These are phyloP conservation scores for Vaccinium macrocarpon DNA, from an alignment of 148 eudicot species.

Conservation along the genomic window DNA sequence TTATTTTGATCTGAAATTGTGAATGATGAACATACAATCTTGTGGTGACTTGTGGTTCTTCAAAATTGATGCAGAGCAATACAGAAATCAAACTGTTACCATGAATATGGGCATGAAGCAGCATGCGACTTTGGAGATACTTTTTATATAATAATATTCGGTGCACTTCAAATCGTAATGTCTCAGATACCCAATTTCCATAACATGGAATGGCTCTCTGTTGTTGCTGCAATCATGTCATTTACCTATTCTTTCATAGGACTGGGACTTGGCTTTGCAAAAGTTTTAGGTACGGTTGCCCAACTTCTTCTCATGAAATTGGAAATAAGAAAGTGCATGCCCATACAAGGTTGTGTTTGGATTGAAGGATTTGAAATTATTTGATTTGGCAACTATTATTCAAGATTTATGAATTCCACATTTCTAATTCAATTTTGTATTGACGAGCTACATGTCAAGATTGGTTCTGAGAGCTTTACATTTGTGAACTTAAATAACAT, in stretches of 20 bases:
- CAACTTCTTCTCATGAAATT: not conserved
- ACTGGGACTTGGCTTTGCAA: conserved; percentile 44
- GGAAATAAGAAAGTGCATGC: not conserved
- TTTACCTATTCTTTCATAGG: conserved; percentile 56
- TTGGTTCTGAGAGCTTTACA: too few species aligned
- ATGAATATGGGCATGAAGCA: conserved; percentile 47
- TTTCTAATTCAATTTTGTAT: too few species aligned
- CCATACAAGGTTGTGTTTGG: not conserved
- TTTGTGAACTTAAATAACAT: too few species aligned
- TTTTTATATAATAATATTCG: conserved; percentile 51
- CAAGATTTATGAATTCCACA: not conserved
- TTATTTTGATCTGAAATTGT: not conserved
- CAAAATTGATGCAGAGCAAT: conserved; percentile 46
- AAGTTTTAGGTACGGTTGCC: conserved; percentile 37
- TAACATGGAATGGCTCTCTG: conserved; percentile 59
- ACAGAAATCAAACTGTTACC: conserved; percentile 57
- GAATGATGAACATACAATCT: not conserved
- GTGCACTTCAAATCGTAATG: conserved; percentile 45
- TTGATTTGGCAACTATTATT: not conserved
- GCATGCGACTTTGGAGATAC: conserved; percentile 40
- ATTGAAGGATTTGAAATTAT: not conserved
- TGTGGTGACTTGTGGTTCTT: not conserved
- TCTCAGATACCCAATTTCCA: conserved; percentile 67
- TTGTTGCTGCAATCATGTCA: conserved; percentile 60
- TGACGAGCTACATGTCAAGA: too few species aligned